Conservation (phyloP, 345 rosid genomes). For the Brassica rapa region DNA sequence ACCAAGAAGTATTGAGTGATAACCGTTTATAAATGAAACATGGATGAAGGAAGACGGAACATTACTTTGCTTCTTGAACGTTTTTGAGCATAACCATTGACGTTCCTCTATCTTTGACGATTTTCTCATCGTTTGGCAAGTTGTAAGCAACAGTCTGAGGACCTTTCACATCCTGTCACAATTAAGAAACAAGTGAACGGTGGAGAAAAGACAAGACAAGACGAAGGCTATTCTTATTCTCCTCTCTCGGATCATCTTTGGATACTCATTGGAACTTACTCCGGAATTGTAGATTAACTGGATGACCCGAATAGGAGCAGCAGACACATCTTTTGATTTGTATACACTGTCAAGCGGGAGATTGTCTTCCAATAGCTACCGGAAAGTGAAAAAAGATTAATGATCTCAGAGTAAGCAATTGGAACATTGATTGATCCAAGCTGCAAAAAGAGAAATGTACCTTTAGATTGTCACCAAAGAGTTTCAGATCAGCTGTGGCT, state of each 20-base stretch:
- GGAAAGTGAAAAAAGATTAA: slow-evolving; percentile 15
- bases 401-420: slow-evolving; percentile 2
- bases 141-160: slow-evolving; percentile 97
- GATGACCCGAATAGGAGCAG: slow-evolving; percentile 94
- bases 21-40: slow-evolving; percentile 5
- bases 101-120: slow-evolving; percentile 88
- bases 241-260: slow-evolving; percentile 14
- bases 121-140: slow-evolving; percentile 91
- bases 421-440: slow-evolving; percentile 7
- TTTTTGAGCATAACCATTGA: slow-evolving; percentile 97
- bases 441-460: slow-evolving; percentile 39
- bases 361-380: slow-evolving; percentile 77
- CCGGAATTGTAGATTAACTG: slow-evolving; percentile 83
- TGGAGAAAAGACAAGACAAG: slow-evolving; percentile 16
- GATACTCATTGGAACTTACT: slow-evolving; percentile 52
- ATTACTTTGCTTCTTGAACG: slow-evolving; percentile 83
- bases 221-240: background rate
- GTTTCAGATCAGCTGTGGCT: slow-evolving; percentile 79
- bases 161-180: slow-evolving; percentile 83
- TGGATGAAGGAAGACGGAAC: slow-evolving; percentile 27
- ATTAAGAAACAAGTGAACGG: slow-evolving; percentile 32
- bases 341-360: slow-evolving; percentile 81
- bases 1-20: slow-evolving; percentile 4
- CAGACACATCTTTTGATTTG: slow-evolving; percentile 68
- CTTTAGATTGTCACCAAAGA: slow-evolving; percentile 86